Conservation (phyloP, 768 basidiomycete species). For the Russula sp. region DNA sequence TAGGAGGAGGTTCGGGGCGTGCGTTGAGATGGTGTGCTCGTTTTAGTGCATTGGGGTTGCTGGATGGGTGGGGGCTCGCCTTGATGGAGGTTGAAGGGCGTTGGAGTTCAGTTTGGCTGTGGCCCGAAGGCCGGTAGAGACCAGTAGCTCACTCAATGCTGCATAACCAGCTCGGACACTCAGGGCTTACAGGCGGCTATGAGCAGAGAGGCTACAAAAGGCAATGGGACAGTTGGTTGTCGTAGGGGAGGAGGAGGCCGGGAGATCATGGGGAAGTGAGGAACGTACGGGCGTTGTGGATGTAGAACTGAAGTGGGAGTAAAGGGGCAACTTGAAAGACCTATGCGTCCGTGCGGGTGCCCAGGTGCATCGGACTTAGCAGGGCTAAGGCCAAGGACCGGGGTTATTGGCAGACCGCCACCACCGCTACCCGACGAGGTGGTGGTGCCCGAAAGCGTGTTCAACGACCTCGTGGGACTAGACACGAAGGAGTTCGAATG, state of each 20-base stretch:
- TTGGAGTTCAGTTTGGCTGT: slow-evolving; percentile 26
- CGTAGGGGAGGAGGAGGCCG: too few species aligned
- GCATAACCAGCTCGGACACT: too few species aligned
- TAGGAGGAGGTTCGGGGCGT: slow-evolving; percentile 17
- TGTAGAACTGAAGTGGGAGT: not conserved
- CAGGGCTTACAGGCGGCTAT: too few species aligned
- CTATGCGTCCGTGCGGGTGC: too few species aligned
- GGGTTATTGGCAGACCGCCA: slow-evolving; percentile 14
- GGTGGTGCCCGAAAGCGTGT: slow-evolving; percentile 16
- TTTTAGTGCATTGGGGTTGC: slow-evolving; percentile 21
- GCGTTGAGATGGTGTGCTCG: slow-evolving; percentile 22
- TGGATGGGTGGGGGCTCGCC: slow-evolving; percentile 17
- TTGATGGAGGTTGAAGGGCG: slow-evolving; percentile 15
- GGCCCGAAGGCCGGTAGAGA: too few species aligned
- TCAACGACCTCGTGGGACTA: slow-evolving; percentile 26
- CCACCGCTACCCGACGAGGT: slow-evolving; percentile 7
- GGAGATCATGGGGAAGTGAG: not conserved
- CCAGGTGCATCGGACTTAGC: slow-evolving; percentile 8
- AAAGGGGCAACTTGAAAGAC: slow-evolving; percentile 26
- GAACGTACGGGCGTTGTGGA: slow-evolving; percentile 13
- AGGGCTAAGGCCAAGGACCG: slow-evolving; percentile 11
- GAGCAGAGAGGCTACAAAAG: too few species aligned
- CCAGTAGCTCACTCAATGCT: too few species aligned
- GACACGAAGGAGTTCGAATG: slow-evolving; percentile 17
- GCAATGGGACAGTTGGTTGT: not conserved